Conservation (phyloP, 257 asterid species). For the Leptodermis oblonga region DNA sequence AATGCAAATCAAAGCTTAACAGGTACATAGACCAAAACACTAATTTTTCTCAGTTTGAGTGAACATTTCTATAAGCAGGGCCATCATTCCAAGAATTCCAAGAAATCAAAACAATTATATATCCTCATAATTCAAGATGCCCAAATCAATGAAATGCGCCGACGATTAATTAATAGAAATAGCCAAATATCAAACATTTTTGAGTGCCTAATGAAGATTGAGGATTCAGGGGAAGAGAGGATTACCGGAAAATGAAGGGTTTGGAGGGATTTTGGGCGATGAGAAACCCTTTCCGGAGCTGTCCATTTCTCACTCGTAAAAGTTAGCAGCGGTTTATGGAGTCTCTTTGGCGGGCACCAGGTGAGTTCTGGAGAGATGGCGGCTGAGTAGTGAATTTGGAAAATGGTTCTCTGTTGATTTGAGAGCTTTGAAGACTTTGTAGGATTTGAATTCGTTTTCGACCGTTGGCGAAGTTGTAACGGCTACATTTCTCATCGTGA, state of each 20-base stretch:
- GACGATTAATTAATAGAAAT: not conserved
- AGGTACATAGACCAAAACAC: not conserved
- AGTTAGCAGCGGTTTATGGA: not conserved
- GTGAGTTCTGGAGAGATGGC: not conserved
- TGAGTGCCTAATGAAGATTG: not conserved
- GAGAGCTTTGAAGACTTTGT: not conserved
- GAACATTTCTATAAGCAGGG: not conserved
- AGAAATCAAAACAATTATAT: not conserved
- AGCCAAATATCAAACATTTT: not conserved
- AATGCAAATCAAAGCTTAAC: not conserved
- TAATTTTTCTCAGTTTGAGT: not conserved
- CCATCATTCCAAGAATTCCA: not conserved
- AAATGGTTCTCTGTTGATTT: not conserved
- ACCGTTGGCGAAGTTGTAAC: slow-evolving; percentile 2
- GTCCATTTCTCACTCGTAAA: slow-evolving; percentile 37
- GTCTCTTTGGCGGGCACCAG: not conserved
- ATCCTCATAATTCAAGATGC: not conserved
- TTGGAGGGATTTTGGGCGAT: slow-evolving; percentile 28
- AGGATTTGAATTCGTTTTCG: not conserved
- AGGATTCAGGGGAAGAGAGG: not conserved
- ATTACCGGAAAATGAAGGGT: slow-evolving; percentile 42
- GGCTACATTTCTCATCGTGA: not conserved
- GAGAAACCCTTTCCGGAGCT: slow-evolving; percentile 28
- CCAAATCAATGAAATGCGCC: not conserved
- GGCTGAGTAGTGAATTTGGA: too few relatives aligned